Percentiles rank a stretch among this genome's conserved stretches.
Conservation (phyloP, 345 rosid species). For the Gossypium arboreum region DNA sequence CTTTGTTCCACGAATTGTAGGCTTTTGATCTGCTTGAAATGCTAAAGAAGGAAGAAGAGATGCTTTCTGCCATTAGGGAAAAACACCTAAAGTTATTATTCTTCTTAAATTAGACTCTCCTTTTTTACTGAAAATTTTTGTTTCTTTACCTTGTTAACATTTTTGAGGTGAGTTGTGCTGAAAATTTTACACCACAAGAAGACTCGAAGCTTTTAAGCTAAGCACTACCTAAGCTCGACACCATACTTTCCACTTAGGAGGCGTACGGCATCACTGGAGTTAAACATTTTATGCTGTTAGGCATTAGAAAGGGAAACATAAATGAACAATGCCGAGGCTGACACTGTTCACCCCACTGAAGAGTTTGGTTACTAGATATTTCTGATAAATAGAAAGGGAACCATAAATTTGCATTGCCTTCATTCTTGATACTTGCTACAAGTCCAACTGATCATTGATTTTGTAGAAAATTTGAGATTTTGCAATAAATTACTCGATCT, state of each 20-base stretch:
- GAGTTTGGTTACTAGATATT: neutral
- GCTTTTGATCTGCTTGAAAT: slow-evolving; percentile 81
- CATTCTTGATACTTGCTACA: neutral
- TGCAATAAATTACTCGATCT: neutral
- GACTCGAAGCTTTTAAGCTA: neutral
- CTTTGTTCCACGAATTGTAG: slow-evolving; percentile 37
- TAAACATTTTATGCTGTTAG: neutral
- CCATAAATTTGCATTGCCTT: neutral
- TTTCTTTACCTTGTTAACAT: neutral
- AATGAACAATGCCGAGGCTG: slow-evolving; percentile 1
- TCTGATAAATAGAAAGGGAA: neutral
- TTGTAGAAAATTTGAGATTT: neutral
- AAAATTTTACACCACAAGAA: neutral
- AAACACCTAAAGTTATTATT: slow-evolving; percentile 57
- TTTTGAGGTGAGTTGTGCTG: neutral
- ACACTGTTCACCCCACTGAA: neutral
- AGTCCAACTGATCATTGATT: neutral
- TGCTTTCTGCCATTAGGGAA: slow-evolving; percentile 84
- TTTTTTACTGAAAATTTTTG: slow-evolving; percentile 6
- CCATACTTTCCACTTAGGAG: neutral
- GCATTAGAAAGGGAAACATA: slow-evolving; percentile 1
- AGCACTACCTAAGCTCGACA: neutral
- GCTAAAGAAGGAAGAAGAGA: slow-evolving; percentile 82
- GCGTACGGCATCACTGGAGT: neutral
- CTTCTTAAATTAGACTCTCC: neutral